Evolutionary conservation across 352 stramenopile species (phyloP).

Genomic region (Globisporangium cylindrosporum): DNA sequence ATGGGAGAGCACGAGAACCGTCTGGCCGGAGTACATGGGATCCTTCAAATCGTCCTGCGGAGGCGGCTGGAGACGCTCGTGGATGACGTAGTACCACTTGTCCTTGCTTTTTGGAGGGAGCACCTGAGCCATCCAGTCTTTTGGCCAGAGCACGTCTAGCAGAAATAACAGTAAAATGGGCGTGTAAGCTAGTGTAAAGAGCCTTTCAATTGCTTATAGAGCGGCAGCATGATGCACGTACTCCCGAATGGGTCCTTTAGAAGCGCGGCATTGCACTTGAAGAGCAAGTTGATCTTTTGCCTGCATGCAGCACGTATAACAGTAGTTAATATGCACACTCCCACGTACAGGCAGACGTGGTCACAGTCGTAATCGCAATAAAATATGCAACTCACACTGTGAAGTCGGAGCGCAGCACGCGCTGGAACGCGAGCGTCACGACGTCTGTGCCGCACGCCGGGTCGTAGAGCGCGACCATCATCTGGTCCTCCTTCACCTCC

Average conservation of each 20-base stretch:
- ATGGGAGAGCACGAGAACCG: conserved; percentile 50
- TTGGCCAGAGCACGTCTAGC: conserved; percentile 51
- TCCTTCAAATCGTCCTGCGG: conserved; percentile 61
- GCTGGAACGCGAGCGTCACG: conserved; percentile 40
- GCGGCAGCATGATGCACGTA: conserved; percentile 21
- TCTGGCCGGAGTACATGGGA: conserved; percentile 47
- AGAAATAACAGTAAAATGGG: not conserved
- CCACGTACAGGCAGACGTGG: not conserved
- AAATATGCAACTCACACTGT: conserved; percentile 32
- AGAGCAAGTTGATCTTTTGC: conserved; percentile 57
- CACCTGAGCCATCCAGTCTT: conserved; percentile 65
- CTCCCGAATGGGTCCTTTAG: conserved; percentile 67
- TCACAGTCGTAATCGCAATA: not conserved
- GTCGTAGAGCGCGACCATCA: conserved; percentile 57
- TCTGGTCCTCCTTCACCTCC: conserved; percentile 67
- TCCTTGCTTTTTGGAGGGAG: conserved; percentile 42
- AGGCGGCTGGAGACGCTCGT: conserved; percentile 53
- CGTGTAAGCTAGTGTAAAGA: not conserved
- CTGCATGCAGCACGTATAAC: conserved; percentile 1
- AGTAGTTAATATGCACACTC: not conserved
- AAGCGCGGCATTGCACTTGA: conserved; percentile 58
- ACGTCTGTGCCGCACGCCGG: conserved; percentile 28
- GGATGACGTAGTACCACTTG: conserved; percentile 76
- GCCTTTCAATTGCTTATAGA: not conserved
- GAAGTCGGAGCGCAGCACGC: conserved; percentile 55